Conservation (phyloP, 2,329 filamentous ascomycete genomes). For the Penicillium sp. region DNA sequence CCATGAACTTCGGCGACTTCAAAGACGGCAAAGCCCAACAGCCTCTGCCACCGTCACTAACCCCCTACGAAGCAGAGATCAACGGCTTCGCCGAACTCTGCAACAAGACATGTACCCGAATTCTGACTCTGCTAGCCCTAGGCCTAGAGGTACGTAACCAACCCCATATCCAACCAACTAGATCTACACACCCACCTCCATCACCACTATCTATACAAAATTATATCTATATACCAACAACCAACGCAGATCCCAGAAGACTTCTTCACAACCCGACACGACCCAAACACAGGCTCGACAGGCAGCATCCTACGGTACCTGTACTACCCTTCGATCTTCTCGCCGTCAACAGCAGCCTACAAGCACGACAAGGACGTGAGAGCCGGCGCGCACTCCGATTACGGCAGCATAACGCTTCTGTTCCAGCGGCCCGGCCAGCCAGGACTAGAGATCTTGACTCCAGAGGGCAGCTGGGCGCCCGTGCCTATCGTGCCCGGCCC, state of each 20-base stretch:
- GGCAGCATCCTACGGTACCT: constrained; percentile 61
- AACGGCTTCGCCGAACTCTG: constrained; percentile 61
- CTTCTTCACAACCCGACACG: constrained; percentile 57
- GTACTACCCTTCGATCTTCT: constrained; percentile 56
- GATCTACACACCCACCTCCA: background rate
- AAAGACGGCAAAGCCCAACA: constrained; percentile 61
- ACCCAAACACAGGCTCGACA: constrained; percentile 42
- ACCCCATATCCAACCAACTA: background rate
- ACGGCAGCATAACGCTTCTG: constrained; percentile 60
- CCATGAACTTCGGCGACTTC: constrained; percentile 86
- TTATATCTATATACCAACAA: background rate
- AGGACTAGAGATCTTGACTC: constrained; percentile 71
- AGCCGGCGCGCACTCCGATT: constrained; percentile 87
- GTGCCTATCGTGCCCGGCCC: constrained; percentile 55
- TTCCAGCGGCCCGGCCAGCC: constrained; percentile 80
- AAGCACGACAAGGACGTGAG: constrained; percentile 58
- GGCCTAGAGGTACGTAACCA: constrained; percentile 54
- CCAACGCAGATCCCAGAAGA: constrained; percentile 35
- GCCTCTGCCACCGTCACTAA: constrained; percentile 60
- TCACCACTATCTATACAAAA: background rate
- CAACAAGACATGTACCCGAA: constrained; percentile 59
- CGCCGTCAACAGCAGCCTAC: constrained; percentile 35
- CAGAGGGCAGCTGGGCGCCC: constrained; percentile 50
- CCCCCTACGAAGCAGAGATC: constrained; percentile 53
- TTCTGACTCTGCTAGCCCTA: constrained; percentile 68